Evolutionary conservation across 352 stramenopile genomes (phyloP).

Genomic region (Phytophthora lateralis): DNA sequence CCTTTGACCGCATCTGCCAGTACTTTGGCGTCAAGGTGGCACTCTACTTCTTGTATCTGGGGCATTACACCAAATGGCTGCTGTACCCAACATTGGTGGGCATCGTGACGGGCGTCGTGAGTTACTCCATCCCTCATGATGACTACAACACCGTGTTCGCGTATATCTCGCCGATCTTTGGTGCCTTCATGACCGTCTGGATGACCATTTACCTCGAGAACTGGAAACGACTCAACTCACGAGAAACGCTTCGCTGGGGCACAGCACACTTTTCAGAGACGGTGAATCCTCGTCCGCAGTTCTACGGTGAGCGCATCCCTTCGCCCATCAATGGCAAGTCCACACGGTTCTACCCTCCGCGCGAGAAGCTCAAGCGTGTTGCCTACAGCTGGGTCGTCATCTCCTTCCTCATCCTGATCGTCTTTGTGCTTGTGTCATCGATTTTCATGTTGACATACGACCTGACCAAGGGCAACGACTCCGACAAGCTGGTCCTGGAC

Average conservation of each 20-base stretch:
- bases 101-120: constrained; percentile 86
- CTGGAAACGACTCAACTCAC: constrained; percentile 88
- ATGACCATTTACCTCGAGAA: constrained; percentile 90
- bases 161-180: constrained; percentile 79
- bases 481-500: constrained; percentile 61
- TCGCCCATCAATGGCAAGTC: constrained; percentile 77
- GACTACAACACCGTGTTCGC: constrained; percentile 69
- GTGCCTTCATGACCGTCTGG: constrained; percentile 91
- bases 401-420: constrained; percentile 74
- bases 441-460: constrained; percentile 86
- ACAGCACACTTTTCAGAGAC: constrained; percentile 76
- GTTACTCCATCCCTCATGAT: constrained; percentile 51
- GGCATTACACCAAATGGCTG: constrained; percentile 96
- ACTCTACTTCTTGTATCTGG: constrained; percentile 98
- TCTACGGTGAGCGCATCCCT: constrained; percentile 73
- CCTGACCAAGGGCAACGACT: constrained; percentile 65
- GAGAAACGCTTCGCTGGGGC: constrained; percentile 85
- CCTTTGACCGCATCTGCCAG: constrained; percentile 80
- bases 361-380: constrained; percentile 75
- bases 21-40: constrained; percentile 93
- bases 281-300: constrained; percentile 74
- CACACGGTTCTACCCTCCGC: constrained; percentile 68
- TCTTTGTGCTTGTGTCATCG: constrained; percentile 70
- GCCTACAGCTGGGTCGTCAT: constrained; percentile 82
- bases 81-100: constrained; percentile 93